Evolutionary conservation across 2,329 filamentous ascomycete genomes (phyloP).

Genomic region (Ceratocystis eucalypticola): DNA sequence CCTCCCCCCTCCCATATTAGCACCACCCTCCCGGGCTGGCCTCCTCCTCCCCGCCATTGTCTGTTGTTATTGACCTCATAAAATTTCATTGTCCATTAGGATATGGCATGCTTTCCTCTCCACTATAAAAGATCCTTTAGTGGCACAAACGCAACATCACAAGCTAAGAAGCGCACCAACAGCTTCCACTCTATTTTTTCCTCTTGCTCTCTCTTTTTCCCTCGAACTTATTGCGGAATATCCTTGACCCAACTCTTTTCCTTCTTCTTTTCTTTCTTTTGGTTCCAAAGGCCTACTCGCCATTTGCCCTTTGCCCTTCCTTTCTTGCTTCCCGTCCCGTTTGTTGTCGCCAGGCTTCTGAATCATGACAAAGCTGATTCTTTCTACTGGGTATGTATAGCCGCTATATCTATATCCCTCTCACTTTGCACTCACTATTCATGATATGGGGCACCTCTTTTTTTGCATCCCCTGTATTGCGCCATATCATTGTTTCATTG

Average conservation of each 20-base stretch:
- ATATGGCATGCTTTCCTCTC: constrained; percentile 3
- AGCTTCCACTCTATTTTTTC: not conserved
- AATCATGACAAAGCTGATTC: constrained; percentile 57
- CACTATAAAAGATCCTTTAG: constrained; percentile 7
- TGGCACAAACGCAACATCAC: constrained; percentile 7
- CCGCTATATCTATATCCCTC: not conserved
- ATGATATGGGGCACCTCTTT: not conserved
- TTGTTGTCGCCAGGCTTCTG: not conserved
- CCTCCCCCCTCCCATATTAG: not conserved
- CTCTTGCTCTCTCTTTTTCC: not conserved
- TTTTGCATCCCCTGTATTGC: not conserved
- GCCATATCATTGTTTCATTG: not conserved
- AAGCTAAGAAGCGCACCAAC: constrained; percentile 1
- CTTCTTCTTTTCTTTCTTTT: not conserved
- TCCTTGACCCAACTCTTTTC: not conserved
- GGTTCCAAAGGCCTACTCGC: not conserved
- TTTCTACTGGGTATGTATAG: constrained; percentile 61
- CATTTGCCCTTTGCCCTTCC: not conserved
- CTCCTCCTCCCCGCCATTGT: not conserved
- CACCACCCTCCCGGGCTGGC: not conserved
- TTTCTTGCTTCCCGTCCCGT: not conserved
- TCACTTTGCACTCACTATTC: not conserved
- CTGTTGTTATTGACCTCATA: not conserved
- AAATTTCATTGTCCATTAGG: not conserved
- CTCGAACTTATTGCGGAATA: not conserved